Base-by-base conservation (phyloP, 2,329 filamentous ascomycete species). In the Paecilomyces dactylethromorphus region DNA sequence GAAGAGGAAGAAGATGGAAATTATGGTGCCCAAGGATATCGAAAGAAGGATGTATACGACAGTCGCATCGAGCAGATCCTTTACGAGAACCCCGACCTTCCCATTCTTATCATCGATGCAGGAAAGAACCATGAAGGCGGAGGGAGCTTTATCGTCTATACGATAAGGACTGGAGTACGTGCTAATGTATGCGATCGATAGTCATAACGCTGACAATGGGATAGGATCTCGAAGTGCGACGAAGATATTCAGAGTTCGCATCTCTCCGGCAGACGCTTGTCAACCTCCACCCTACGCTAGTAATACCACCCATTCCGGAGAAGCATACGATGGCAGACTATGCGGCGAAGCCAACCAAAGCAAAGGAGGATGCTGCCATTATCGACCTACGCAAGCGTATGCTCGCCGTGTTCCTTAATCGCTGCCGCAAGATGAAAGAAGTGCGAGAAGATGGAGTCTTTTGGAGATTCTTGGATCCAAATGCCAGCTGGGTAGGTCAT, bases 261-360 rank as follows among this genome's bases (percentile, higher is more conserved):
- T 96, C 93, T 15, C 79, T 99, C 59, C 86, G 94, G 68, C 88
- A 92, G 68, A 93, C 93, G 2, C 83, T 99, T 29, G 92, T 92
- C 53, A 89, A 90, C 66, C 83, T 99, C 62, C 95, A 99, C 71
- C 94, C 95, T 7, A 99, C 94, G 0, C 83, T 99, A 50, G 90
- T 99, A 68, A 90, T 99, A 56, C 95, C 94, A 7, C 94, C 94
- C 2, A 99, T 99, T 68, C 94, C 94, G 22, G 95, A 99, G 78
- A 99, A 99, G 76, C 94, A 99, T 75, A 94, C 92, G 53, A 96
- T 99, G 89, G 93, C 93, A 61, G 94, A 99, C 74, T 99, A 99
- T 71, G 94, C 94, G 15, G 92, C 95, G 29, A 97, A 96, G 68
- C 94, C 95, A 1, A 99, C 94, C 39, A 97, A 93, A 69, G 95